These are phyloP conservation scores for Irineochytrium annulatum DNA, from an alignment of 192 early-diverging fungal genomes.

Conservation along the genomic window DNA sequence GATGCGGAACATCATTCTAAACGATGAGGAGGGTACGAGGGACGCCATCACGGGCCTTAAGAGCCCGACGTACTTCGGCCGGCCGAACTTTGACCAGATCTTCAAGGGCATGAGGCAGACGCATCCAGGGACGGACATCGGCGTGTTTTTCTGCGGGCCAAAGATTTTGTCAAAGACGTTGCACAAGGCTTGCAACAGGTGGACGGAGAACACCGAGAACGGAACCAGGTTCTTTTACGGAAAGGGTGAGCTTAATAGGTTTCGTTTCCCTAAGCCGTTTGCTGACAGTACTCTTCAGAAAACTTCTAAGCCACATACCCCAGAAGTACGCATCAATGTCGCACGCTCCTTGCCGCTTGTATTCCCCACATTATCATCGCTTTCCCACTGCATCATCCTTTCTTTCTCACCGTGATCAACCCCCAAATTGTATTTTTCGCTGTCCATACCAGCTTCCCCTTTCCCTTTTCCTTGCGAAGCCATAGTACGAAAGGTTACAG, in stretches of 20 bases:
- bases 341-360: no score
- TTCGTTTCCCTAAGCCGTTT: background rate
- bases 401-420: no score
- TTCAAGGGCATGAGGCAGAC: constrained; percentile 58
- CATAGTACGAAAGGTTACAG: no score
- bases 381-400: no score
- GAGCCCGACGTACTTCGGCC: constrained; percentile 72
- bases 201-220: constrained; percentile 52
- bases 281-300: constrained; percentile 3
- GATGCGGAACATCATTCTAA: constrained; percentile 61
- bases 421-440: no score
- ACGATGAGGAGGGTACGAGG: constrained; percentile 55
- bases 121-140: constrained; percentile 73
- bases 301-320: constrained; percentile 6
- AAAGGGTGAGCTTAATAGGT: constrained; percentile 56
- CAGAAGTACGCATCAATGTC: no score
- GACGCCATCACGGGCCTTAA: constrained; percentile 73
- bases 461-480: no score
- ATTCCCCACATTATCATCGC: no score
- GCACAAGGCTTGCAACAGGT: constrained; percentile 60
- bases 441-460: no score
- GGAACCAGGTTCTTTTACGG: constrained; percentile 75
- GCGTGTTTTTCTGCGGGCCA: constrained; percentile 86
- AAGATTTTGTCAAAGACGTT: constrained; percentile 62
- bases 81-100: constrained; percentile 73